Evolutionary conservation across 805 yeast species (phyloP).

Genomic region (Myxozyma geophila): DNA sequence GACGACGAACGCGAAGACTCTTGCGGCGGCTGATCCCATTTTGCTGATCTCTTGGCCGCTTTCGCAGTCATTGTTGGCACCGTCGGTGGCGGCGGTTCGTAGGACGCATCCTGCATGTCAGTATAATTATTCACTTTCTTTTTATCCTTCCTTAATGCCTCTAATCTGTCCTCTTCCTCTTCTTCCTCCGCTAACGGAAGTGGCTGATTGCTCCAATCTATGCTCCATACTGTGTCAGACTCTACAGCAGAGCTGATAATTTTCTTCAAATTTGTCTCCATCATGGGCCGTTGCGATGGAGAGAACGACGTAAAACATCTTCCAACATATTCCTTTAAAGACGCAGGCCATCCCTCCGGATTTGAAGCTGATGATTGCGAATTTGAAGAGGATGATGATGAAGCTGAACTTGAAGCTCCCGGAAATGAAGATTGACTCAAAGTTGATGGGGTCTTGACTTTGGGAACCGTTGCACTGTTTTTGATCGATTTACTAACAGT

Average conservation of each 20-base stretch:
- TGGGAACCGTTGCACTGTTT: neutral
- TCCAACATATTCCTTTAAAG: conserved; percentile 57
- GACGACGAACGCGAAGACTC: neutral
- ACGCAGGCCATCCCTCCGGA: conserved; percentile 55
- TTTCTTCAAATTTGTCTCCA: conserved; percentile 57
- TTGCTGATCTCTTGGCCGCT: conserved; percentile 26
- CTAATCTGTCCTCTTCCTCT: conserved; percentile 21
- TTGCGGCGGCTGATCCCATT: conserved; percentile 30
- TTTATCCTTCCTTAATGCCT: conserved; percentile 16
- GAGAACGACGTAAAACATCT: conserved; percentile 52
- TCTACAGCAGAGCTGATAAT: conserved; percentile 56
- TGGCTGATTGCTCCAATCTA: conserved; percentile 59
- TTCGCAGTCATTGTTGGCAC: conserved; percentile 8
- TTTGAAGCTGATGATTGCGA: neutral
- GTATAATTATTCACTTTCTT: neutral
- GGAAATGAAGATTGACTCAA: neutral
- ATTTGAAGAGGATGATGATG: neutral
- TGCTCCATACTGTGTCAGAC: conserved; percentile 51
- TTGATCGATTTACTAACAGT: conserved; percentile 17
- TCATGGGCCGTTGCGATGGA: conserved; percentile 47
- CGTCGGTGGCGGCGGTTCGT: conserved; percentile 4
- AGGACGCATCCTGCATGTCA: conserved; percentile 6
- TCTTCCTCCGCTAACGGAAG: conserved; percentile 51
- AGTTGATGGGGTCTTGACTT: conserved; percentile 8
- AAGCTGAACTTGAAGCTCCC: neutral